Percentiles rank a stretch among this genome's conserved stretches.
These are phyloP conservation scores for Fimicolochytrium jonesii DNA, from an alignment of 192 early-diverging fungal species.

Conservation along the genomic window DNA sequence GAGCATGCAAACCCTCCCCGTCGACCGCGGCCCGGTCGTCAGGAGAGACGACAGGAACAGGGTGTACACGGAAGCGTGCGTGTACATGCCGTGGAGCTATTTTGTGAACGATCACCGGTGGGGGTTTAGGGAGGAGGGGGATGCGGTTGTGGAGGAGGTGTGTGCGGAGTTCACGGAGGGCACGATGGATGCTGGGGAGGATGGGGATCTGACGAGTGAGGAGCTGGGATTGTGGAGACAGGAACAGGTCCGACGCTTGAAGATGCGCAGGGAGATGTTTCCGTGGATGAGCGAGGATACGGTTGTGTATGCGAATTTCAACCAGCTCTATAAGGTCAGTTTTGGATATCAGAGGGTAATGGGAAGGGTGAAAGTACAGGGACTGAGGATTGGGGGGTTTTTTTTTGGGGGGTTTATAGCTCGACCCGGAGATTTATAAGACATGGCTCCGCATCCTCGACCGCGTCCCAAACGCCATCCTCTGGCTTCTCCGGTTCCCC, in stretches of 20 bases:
- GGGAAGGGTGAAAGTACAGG: not conserved
- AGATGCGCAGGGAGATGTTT: conserved; percentile 83
- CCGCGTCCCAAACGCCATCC: conserved; percentile 73
- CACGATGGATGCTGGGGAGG: not conserved
- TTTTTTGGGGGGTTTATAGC: conserved; percentile 32
- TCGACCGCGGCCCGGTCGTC: conserved; percentile 41
- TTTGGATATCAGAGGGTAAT: not conserved
- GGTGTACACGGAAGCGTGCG: conserved; percentile 80
- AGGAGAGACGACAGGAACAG: conserved; percentile 21
- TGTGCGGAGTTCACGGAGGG: conserved; percentile 7
- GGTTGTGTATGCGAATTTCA: conserved; percentile 94
- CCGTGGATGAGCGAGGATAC: conserved; percentile 74
- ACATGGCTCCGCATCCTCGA: conserved; percentile 80
- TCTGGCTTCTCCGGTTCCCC: conserved; percentile 92
- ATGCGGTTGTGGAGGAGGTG: conserved; percentile 36
- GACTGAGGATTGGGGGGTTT: not conserved
- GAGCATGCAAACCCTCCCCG: conserved; percentile 30
- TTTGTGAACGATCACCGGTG: conserved; percentile 94
- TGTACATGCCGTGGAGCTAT: conserved; percentile 89
- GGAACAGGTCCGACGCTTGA: conserved; percentile 75
- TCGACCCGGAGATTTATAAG: conserved; percentile 82
- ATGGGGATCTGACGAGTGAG: conserved; percentile 10
- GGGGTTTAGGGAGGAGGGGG: conserved; percentile 80
- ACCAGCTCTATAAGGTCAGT: conserved; percentile 87
- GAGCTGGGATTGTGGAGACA: conserved; percentile 53